Percentiles rank a stretch among this genome's conserved stretches.
phyloP scores from a whole-genome alignment of 495 filamentous ascomycete species.

The Aspergillus hancockii region DNA sequence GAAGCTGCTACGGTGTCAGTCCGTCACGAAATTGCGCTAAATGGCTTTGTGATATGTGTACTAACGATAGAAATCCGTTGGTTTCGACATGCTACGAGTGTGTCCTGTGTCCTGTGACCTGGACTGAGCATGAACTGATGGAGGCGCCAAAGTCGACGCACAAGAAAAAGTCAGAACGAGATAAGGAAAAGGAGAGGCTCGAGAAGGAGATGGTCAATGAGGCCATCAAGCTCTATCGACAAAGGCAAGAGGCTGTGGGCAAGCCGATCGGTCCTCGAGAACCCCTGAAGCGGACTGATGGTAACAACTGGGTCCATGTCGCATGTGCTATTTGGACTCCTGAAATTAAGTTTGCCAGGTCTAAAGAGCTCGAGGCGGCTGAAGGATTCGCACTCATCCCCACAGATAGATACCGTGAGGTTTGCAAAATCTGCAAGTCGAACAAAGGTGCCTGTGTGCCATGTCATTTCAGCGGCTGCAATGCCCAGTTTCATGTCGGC shows the following conservation, averaged over 20 bases:
- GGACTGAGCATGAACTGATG: conserved; percentile 76
- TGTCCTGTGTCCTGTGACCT: conserved; percentile 77
- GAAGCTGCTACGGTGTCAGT: conserved; percentile 83
- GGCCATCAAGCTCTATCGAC: conserved; percentile 74
- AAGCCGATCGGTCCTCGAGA: conserved; percentile 82
- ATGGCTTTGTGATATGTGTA: conserved; percentile 95
- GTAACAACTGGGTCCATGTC: conserved; percentile 99
- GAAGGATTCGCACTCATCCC: conserved; percentile 86
- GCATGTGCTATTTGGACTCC: conserved; percentile 88
- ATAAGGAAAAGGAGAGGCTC: conserved; percentile 80
- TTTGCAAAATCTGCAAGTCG: conserved; percentile 80
- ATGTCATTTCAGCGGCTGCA: conserved; percentile 72
- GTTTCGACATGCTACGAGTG: conserved; percentile 91
- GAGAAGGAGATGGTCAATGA: conserved; percentile 78
- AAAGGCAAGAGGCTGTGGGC: conserved; percentile 79
- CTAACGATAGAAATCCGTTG: conserved; percentile 84
- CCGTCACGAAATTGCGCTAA: conserved; percentile 70
- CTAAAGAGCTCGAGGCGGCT: conserved; percentile 73
- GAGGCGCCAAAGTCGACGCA: conserved; percentile 80
- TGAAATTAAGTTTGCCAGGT: conserved; percentile 86
- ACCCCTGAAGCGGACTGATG: conserved; percentile 84
- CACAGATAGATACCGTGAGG: conserved; percentile 62
- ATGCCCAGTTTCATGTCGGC: conserved; percentile 78
- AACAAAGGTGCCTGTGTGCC: conserved; percentile 72
- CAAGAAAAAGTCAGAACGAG: conserved; percentile 92